Base-by-base conservation (phyloP, 441 rosid genomes). In the Populus hybrid region DNA sequence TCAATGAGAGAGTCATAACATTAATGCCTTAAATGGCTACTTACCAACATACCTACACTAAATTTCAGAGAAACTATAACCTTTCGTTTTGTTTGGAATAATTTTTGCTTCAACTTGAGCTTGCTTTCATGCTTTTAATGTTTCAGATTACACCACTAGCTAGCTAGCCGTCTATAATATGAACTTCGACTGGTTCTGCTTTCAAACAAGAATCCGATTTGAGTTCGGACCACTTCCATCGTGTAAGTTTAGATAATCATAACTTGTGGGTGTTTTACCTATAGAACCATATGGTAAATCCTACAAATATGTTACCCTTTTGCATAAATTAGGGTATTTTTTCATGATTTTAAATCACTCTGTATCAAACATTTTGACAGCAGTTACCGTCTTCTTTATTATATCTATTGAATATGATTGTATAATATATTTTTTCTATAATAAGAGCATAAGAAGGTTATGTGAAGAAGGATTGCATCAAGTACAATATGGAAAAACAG, bases 11-110 rank as follows among this genome's bases (percentile, higher is more conserved):
- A 66, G 53, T 76, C 75, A 61, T 6, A 18, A 65, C 70, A 78
- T 82, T 84, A 69, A 61, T 57, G 64, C 78, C 74, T 61, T 85
- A 34, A 83, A 83, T 84, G 69, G 76, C 78, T 79, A 79, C 82
- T 74, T 69, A 82, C 82, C 81, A 77, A 68, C 34, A 77, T 75
- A 73, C 75, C 76, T 82, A 64, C 79, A 77, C 76, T 80, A 21
- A 70, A 80, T 83, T 77, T 80, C 75, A 30, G 76, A 40, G 16
- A 73, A 68, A 77, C 3, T 70, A 35, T 71, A 42, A 67, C 78
- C 84, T 77, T 76, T 79, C 82, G 18, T 78, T 79, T 38, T 38
- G n/a, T 34, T 78, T 28, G 50, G 69, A 67, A 30, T 68, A 67
- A 28, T 10, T 8, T 67, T 9, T n/a, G 46, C 59, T 65, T 34